Conservation (phyloP, 306 rosid genomes). For the Quercus agrifolia region DNA sequence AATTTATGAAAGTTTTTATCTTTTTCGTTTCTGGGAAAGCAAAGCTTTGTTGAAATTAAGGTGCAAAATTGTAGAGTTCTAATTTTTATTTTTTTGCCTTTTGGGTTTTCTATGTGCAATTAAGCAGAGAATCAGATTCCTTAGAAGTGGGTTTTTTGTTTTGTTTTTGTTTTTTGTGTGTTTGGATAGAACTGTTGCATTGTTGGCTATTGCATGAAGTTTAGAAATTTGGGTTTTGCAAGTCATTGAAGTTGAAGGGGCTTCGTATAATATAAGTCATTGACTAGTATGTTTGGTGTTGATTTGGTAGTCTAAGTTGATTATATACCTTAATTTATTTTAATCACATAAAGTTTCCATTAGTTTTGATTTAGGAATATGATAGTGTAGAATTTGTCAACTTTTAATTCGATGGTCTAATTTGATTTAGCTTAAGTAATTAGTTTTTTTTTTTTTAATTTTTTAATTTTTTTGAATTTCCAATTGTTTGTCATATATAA, state of each 20-base stretch:
- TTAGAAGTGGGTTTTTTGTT: background rate
- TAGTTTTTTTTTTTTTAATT: background rate
- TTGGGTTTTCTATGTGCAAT: background rate
- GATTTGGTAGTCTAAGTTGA: background rate
- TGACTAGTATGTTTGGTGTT: background rate
- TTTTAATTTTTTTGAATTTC: background rate
- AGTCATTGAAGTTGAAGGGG: background rate
- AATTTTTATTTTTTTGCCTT: background rate
- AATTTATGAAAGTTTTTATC: background rate
- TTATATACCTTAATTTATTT: conserved; percentile 15
- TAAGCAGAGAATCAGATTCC: background rate
- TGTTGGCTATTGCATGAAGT: background rate
- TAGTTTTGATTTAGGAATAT: background rate
- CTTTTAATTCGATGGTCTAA: background rate
- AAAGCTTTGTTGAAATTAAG: background rate
- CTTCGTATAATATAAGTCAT: background rate
- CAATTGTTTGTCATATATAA: too few relatives aligned
- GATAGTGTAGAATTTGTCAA: background rate
- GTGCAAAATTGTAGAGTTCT: too few relatives aligned
- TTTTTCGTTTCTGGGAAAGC: background rate
- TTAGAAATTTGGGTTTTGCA: background rate
- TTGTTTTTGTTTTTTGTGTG: background rate
- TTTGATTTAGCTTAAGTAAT: conserved; percentile 7
- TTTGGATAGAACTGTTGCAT: background rate
- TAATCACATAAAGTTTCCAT: too few relatives aligned